Evolutionary conservation across 2,329 filamentous ascomycete species (phyloP).

Genomic region (Geoglossum cookeanum): DNA sequence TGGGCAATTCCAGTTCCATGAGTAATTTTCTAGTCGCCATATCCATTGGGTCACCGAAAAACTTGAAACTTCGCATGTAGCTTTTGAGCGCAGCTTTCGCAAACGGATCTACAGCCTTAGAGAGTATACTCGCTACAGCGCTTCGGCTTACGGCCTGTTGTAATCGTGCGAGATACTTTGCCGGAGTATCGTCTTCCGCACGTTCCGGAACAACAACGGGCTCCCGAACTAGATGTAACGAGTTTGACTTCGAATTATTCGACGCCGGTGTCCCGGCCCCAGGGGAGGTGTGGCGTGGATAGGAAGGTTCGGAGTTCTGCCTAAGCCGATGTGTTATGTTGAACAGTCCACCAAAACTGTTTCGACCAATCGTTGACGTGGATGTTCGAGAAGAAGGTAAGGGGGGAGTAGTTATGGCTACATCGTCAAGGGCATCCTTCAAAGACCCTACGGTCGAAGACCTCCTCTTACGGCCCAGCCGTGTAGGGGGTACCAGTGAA

Average conservation of each 20-base stretch:
- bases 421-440: slow-evolving; percentile 36
- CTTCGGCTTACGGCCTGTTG: slow-evolving; percentile 66
- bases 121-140: slow-evolving; percentile 66
- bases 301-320: slow-evolving; percentile 57
- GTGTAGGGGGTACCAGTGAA: slow-evolving; percentile 38
- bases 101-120: slow-evolving; percentile 73
- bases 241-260: slow-evolving; percentile 60
- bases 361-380: slow-evolving; percentile 65
- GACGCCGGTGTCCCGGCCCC: slow-evolving; percentile 48
- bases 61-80: slow-evolving; percentile 87
- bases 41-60: slow-evolving; percentile 93
- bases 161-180: slow-evolving; percentile 68
- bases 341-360: slow-evolving; percentile 83
- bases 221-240: slow-evolving; percentile 53
- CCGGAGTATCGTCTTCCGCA: slow-evolving; percentile 73
- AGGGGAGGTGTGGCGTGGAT: slow-evolving; percentile 41
- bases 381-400: slow-evolving; percentile 47
- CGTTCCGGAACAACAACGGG: slow-evolving; percentile 52
- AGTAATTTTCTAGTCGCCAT: slow-evolving; percentile 92
- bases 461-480: slow-evolving; percentile 46
- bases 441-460: slow-evolving; percentile 84
- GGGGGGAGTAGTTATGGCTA: slow-evolving; percentile 45
- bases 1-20: slow-evolving; percentile 90
- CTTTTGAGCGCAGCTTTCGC: slow-evolving; percentile 68
- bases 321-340: slow-evolving; percentile 55